Base-by-base conservation (phyloP, 306 rosid species). In the Luffa aegyptiaca region DNA sequence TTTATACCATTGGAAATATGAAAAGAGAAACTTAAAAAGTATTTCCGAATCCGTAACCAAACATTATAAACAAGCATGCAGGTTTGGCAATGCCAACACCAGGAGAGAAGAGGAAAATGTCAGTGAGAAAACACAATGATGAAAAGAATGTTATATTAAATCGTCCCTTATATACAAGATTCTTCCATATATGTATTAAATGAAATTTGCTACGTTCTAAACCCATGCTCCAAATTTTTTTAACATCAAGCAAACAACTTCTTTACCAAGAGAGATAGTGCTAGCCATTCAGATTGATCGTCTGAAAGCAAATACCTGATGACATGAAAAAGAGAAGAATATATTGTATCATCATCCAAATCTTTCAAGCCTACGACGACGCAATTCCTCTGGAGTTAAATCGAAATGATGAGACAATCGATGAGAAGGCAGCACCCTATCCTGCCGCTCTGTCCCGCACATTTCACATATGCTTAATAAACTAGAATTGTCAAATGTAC, bases 401-500 rank as follows among this genome's bases (percentile, higher is more conserved):
- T 80, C 82, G 0, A 64, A 64, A 5, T 8, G 21, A 65, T 55
- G 66, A 2, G 87, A 77, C 49, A 42, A 69, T 20, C 17, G 75
- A 26, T 20, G 35, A 20, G 53, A 44, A 69, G 21, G 61, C 69
- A 76, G 51, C 65, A 13, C 16, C 83, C 56, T 3, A n/a, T 79
- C 80, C 73, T 46, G 84, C 84, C 92, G 82, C 42, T 56, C 59
- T 0, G 90, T 85, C 21, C 89, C 92, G 82, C 98, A 94, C 93
- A 92, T 87, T 82, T 92, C 98, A 79, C 98, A 94, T 57, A 62
- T 83, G 59, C 82, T 83, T 72, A 86, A 46, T 65, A 76, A 85
- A 49, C 88, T 86, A 20, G 85, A 64, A 84, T 94, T 94, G 10
- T 90, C 97, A 82, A 81, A 88, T 0, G 98, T 89, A 76, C 98